These are phyloP conservation scores for Pestalotiopsis sp. DNA, from an alignment of 2,329 filamentous ascomycete species.

Conservation along the genomic window DNA sequence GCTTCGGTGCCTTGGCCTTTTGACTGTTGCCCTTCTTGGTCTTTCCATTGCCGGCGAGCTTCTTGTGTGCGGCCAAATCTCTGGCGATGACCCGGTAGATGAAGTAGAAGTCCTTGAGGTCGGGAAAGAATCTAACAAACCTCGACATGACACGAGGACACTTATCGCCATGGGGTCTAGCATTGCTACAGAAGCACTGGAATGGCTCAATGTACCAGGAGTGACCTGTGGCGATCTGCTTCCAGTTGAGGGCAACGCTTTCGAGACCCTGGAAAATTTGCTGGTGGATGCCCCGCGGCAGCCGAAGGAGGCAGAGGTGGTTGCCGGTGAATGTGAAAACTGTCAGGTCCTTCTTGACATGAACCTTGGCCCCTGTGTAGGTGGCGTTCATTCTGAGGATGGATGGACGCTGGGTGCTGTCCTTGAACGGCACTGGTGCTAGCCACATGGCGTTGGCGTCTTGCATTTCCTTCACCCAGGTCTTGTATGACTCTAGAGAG, in stretches of 20 bases:
- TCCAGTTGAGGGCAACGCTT: slow-evolving; percentile 10
- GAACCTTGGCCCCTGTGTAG: neutral
- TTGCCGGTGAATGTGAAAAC: slow-evolving; percentile 12
- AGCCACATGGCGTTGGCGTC: neutral
- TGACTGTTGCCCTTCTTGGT: neutral
- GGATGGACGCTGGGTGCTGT: neutral
- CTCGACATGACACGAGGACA: slow-evolving; percentile 21
- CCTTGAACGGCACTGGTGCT: neutral
- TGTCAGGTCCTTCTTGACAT: slow-evolving; percentile 8
- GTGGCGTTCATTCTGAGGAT: neutral
- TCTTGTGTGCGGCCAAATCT: neutral
- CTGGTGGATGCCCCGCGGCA: neutral
- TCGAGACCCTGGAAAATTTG: slow-evolving; percentile 2
- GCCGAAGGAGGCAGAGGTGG: neutral
- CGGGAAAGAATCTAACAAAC: slow-evolving; percentile 26
- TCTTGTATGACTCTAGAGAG: neutral
- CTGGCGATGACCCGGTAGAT: slow-evolving; percentile 18
- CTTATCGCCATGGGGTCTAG: neutral
- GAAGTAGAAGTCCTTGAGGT: slow-evolving; percentile 31
- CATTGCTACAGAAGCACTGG: neutral
- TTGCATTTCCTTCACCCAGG: neutral
- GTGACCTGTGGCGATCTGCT: neutral
- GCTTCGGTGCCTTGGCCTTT: neutral
- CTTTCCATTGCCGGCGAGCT: neutral
- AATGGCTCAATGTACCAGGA: neutral